Conservation (phyloP, 2,329 filamentous ascomycete genomes). For the Trichoderma atrobrunneum region DNA sequence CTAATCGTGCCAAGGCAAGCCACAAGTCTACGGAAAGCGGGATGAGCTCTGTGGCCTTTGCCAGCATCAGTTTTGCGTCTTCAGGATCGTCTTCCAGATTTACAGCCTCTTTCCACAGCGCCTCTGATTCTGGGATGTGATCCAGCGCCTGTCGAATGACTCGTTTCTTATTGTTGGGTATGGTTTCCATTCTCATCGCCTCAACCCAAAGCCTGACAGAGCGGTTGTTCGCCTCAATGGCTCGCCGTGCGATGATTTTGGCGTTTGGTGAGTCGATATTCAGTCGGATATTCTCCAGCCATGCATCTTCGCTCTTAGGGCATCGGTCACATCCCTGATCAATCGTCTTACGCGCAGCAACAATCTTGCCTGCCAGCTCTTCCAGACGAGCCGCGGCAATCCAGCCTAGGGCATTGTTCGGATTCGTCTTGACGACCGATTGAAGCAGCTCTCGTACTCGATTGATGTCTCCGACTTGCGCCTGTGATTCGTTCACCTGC, state of each 20-base stretch:
- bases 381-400: conserved; percentile 91
- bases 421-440: conserved; percentile 95
- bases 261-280: conserved; percentile 84
- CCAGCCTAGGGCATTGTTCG: conserved; percentile 91
- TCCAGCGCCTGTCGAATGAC: conserved; percentile 89
- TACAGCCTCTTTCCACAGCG: conserved; percentile 96
- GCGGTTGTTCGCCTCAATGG: conserved; percentile 85
- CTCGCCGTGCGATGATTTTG: conserved; percentile 90
- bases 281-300: conserved; percentile 92
- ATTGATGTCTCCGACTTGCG: conserved; percentile 91
- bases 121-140: conserved; percentile 89
- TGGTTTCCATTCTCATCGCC: conserved; percentile 87
- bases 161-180: conserved; percentile 81
- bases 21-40: conserved; percentile 91
- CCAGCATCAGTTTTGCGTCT: conserved; percentile 83
- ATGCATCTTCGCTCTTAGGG: conserved; percentile 90
- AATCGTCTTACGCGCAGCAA: conserved; percentile 84
- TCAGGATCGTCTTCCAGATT: conserved; percentile 89
- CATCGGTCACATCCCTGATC: conserved; percentile 85
- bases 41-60: conserved; percentile 93
- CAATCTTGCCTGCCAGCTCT: conserved; percentile 87
- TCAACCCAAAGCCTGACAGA: conserved; percentile 92
- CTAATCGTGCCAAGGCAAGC: conserved; percentile 87
- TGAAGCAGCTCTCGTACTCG: conserved; percentile 89
- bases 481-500: conserved; percentile 73